A percentile compares a stretch with the other conserved stretches of the same genome.
These are phyloP conservation scores for Trametes coccinea DNA, from an alignment of 768 basidiomycete genomes.

Conservation along the genomic window DNA sequence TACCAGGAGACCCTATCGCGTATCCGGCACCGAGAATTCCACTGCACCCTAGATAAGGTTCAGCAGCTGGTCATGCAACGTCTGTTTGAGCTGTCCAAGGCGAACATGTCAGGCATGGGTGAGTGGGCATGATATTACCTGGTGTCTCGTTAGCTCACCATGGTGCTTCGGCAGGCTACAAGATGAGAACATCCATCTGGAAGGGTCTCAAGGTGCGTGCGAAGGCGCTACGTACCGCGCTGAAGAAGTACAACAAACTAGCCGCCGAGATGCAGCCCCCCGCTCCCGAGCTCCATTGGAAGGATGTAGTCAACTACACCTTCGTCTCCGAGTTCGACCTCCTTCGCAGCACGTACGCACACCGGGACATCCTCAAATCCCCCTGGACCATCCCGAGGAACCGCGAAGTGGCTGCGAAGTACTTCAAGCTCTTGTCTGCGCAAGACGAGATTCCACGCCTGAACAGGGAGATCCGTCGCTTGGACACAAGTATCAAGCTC, in stretches of 20 bases:
- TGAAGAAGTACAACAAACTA: constrained; percentile 6
- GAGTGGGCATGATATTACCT: neutral
- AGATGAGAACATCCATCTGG: constrained; percentile 5
- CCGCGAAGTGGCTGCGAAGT: constrained; percentile 6
- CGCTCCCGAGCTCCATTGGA: constrained; percentile 1
- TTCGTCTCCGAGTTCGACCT: constrained; percentile 8
- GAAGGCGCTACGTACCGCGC: neutral
- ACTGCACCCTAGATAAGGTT: no score
- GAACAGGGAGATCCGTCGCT: neutral
- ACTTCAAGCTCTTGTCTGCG: constrained; percentile 1
- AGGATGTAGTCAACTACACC: constrained; percentile 6
- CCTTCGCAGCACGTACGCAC: neutral
- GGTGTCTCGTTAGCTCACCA: neutral
- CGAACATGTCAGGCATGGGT: constrained; percentile 4
- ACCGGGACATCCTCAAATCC: neutral
- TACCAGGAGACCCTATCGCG: no score
- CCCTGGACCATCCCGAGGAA: constrained; percentile 1
- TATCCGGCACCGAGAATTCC: no score
- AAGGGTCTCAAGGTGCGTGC: constrained; percentile 4
- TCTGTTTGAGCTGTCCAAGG: constrained; percentile 8
- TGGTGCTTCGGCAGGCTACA: neutral
- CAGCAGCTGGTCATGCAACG: no score
- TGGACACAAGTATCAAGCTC: constrained; percentile 1
- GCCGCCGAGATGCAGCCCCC: constrained; percentile 4
- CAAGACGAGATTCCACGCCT: neutral